phyloP scores from a whole-genome alignment of 208 protist genomes.

The Herpetomonas tarakana region DNA sequence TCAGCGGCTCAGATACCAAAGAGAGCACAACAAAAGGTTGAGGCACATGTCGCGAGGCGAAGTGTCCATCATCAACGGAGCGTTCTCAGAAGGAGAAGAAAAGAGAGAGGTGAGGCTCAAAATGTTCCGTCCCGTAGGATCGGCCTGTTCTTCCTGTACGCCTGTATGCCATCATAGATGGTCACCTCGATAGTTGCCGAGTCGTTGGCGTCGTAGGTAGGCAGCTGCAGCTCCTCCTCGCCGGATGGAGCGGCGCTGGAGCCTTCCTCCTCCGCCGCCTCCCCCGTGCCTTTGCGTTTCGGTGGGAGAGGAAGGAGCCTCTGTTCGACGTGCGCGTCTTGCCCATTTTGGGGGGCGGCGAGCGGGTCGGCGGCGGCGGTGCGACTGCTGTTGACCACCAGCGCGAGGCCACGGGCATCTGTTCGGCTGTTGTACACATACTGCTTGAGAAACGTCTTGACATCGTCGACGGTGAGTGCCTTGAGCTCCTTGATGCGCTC shows the following conservation, averaged over 20 bases:
- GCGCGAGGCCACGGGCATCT: constrained; percentile 26
- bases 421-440: constrained; percentile 38
- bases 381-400: constrained; percentile 39
- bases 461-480: constrained; percentile 21
- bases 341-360: background rate
- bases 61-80: background rate
- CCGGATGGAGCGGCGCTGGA: background rate
- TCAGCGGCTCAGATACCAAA: no score
- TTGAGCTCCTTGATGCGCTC: constrained; percentile 35
- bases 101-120: background rate
- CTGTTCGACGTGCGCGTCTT: constrained; percentile 1
- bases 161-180: constrained; percentile 9
- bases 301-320: constrained; percentile 6
- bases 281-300: constrained; percentile 2
- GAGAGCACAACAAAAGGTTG: no score
- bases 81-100: background rate
- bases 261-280: constrained; percentile 5
- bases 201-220: constrained; percentile 18
- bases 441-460: constrained; percentile 32
- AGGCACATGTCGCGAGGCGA: background rate
- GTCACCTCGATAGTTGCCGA: constrained; percentile 13
- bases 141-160: constrained; percentile 13
- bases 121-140: constrained; percentile 12
- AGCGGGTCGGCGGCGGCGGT: constrained; percentile 9
- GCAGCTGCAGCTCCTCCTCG: constrained; percentile 22